Evolutionary conservation across 148 eudicot species (phyloP).

Genomic region (Arctostaphylos glauca): DNA sequence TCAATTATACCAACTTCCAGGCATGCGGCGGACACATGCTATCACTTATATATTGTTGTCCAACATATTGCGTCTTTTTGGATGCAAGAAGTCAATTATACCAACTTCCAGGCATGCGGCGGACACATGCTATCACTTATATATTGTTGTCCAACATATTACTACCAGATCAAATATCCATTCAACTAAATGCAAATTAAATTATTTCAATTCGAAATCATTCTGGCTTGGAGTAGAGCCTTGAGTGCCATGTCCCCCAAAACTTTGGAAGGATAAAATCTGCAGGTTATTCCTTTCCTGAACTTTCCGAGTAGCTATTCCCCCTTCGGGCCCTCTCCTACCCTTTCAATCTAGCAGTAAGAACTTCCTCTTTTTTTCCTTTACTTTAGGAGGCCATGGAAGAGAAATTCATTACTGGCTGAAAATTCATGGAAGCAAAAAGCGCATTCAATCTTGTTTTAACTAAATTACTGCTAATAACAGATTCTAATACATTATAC

Average conservation of each 20-base stretch:
- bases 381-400: too few species aligned
- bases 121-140: neutral
- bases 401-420: too few species aligned
- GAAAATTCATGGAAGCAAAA: too few species aligned
- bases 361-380: too few species aligned
- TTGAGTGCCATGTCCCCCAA: neutral
- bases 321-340: too few species aligned
- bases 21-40: neutral
- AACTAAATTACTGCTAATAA: neutral
- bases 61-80: too few species aligned
- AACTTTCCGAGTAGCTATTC: too few species aligned
- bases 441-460: too few species aligned
- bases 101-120: neutral
- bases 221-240: neutral
- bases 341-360: too few species aligned
- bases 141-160: neutral
- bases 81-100: too few species aligned
- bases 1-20: neutral
- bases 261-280: neutral
- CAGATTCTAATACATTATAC: neutral
- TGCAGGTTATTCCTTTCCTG: neutral
- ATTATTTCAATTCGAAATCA: neutral
- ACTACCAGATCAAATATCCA: neutral
- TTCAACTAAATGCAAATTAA: neutral
- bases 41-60: neutral